Evolutionary conservation across 2,329 filamentous ascomycete species (phyloP), one percentile per base, ranked within the genome.

Genomic region (Fusarium annulatum): DNA sequence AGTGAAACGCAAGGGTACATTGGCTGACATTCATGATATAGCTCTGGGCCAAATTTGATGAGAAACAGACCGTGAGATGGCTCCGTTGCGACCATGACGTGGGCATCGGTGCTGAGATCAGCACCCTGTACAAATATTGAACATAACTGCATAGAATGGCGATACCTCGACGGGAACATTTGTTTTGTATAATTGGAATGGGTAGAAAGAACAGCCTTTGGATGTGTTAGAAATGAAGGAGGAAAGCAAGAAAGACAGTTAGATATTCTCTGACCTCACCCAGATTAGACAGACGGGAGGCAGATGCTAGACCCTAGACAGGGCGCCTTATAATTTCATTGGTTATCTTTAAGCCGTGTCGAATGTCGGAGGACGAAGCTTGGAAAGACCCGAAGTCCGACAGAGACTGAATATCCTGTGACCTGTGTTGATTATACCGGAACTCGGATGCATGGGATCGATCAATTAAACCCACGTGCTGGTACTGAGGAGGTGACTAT

Each of bases 31-130:
- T 52, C 38, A 30, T 52, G 28, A 53, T 23, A 28, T 45, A 79
- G 77, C 75, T 34, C 62, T 79, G 58, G 77, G 72, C 33, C 64
- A 62, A 18, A 58, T 73, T 52, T 78, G 45, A 73, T 59, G 12
- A 36, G 61, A 23, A 39, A 18, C 23, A 36, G 42, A n/a, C 28
- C 53, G 67, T 41, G 16, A 38, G 19, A 55, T 23, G 36, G 53
- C 28, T 48, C 34, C 46, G 48, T 60, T 66, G 41, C 28, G 36
- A 67, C 10, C 28, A 42, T 39, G 42, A 65, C 43, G 48, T n/a
- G 30, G 39, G 51, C 43, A 16, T 33, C 23, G 66, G 56, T 60
- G 67, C 67, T 49, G 28, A 57, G 38, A 71, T 23, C 16, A 61
- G 45, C 57, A 62, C 41, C 16, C 63, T 74, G 67, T 69, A 74